These are phyloP conservation scores for Colletotrichum sp. DNA, from an alignment of 2,329 filamentous ascomycete genomes.

Conservation along the genomic window DNA sequence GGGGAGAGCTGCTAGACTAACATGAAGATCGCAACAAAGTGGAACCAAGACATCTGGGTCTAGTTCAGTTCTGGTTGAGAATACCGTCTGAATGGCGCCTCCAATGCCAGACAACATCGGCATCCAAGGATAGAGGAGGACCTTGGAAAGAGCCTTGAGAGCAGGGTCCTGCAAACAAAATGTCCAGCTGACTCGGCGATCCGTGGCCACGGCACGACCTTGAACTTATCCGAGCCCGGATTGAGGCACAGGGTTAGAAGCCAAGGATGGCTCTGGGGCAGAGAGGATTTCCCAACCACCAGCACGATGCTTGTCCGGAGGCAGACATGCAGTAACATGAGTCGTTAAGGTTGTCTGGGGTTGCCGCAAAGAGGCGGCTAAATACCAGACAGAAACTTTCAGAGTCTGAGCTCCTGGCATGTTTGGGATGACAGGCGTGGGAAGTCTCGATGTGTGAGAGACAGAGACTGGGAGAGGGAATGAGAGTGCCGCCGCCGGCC, in stretches of 20 bases:
- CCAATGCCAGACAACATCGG: background rate
- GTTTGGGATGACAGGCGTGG: constrained; percentile 6
- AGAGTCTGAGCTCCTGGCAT: constrained; percentile 11
- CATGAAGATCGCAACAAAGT: background rate
- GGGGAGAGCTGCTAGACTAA: background rate
- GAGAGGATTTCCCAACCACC: background rate
- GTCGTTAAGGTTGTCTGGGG: constrained; percentile 16
- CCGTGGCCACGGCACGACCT: background rate
- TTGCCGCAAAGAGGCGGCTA: background rate
- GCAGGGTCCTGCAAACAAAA: background rate
- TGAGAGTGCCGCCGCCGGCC: background rate
- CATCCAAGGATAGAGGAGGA: background rate
- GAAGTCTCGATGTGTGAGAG: background rate
- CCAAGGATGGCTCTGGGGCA: constrained; percentile 9
- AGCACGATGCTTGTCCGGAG: background rate
- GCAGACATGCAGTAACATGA: constrained; percentile 9
- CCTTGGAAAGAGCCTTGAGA: background rate
- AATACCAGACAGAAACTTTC: background rate
- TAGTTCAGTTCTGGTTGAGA: background rate
- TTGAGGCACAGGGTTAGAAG: background rate
- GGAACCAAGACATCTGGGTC: background rate
- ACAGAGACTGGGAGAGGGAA: background rate
- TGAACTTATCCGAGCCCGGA: background rate
- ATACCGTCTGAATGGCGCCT: background rate
- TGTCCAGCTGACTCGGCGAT: constrained; percentile 4